A percentile compares a stretch with the other conserved stretches of the same genome.
phyloP scores from a whole-genome alignment of 768 basidiomycete species.

The Termitomyces sp. region DNA sequence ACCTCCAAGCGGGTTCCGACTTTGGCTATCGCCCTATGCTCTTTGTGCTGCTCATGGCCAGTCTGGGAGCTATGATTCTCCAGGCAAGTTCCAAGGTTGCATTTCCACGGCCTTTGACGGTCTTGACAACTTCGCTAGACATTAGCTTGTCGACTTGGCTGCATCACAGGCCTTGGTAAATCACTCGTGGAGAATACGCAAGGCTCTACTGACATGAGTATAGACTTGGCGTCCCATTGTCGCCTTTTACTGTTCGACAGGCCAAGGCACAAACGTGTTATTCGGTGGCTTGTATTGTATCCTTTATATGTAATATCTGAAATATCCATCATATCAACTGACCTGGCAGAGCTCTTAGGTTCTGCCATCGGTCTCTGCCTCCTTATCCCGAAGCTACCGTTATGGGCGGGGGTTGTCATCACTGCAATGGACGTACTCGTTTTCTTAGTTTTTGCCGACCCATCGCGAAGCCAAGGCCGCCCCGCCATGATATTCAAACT shows the following conservation, averaged over 20 bases:
- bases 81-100: slow-evolving; percentile 35
- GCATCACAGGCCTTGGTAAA: slow-evolving; percentile 58
- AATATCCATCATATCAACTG: slow-evolving; percentile 61
- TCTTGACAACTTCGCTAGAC: slow-evolving; percentile 30
- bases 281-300: slow-evolving; percentile 44
- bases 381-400: slow-evolving; percentile 50
- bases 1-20: slow-evolving; percentile 70
- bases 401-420: slow-evolving; percentile 51
- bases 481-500: slow-evolving; percentile 58
- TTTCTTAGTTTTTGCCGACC: slow-evolving; percentile 57
- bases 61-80: slow-evolving; percentile 60
- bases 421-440: slow-evolving; percentile 56
- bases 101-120: not conserved
- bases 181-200: not conserved
- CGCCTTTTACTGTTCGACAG: slow-evolving; percentile 49
- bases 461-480: slow-evolving; percentile 40
- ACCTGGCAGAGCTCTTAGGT: slow-evolving; percentile 64
- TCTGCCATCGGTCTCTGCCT: slow-evolving; percentile 69
- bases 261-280: slow-evolving; percentile 38
- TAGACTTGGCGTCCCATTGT: slow-evolving; percentile 58
- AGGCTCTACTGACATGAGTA: not conserved
- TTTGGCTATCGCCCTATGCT: slow-evolving; percentile 72
- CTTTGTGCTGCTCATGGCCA: slow-evolving; percentile 56
- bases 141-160: slow-evolving; percentile 63
- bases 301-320: slow-evolving; percentile 51